Evolutionary conservation across 331 rosid genomes (phyloP).

Genomic region (Saraca asoca): DNA sequence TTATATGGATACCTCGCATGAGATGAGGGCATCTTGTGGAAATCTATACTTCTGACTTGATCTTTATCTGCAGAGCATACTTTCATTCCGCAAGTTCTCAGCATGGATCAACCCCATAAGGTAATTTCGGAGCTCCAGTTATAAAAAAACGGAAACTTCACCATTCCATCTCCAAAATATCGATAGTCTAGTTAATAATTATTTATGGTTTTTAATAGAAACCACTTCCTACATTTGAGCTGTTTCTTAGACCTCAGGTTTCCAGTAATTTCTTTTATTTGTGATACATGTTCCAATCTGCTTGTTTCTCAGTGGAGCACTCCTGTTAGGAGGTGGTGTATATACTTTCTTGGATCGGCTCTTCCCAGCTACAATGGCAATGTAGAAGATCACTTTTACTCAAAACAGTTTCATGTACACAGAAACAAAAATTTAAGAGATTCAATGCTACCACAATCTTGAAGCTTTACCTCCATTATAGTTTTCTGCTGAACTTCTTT

Average conservation of each 20-base stretch:
- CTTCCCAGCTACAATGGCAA: constrained; percentile 40
- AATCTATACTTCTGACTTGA: too few species aligned
- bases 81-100: constrained; percentile 84
- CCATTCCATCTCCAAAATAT: neutral
- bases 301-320: constrained; percentile 59
- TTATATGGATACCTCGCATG: neutral
- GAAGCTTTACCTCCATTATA: too few species aligned
- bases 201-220: constrained; percentile 6
- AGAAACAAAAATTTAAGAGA: neutral
- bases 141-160: neutral
- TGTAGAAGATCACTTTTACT: too few species aligned
- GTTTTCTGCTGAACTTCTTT: too few species aligned
- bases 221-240: constrained; percentile 5
- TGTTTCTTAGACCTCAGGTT: neutral
- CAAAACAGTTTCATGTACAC: too few species aligned
- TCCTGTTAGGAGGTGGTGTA: constrained; percentile 82
- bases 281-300: constrained; percentile 35
- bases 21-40: neutral
- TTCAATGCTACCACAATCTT: neutral
- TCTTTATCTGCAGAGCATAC: too few species aligned
- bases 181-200: neutral
- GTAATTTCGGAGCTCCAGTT: constrained; percentile 39
- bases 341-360: constrained; percentile 85
- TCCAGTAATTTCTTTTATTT: constrained; percentile 17
- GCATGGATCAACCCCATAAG: constrained; percentile 94